phyloP scores from a whole-genome alignment of 2,329 filamentous ascomycete genomes.

The Hymenoscyphus salicellus region DNA sequence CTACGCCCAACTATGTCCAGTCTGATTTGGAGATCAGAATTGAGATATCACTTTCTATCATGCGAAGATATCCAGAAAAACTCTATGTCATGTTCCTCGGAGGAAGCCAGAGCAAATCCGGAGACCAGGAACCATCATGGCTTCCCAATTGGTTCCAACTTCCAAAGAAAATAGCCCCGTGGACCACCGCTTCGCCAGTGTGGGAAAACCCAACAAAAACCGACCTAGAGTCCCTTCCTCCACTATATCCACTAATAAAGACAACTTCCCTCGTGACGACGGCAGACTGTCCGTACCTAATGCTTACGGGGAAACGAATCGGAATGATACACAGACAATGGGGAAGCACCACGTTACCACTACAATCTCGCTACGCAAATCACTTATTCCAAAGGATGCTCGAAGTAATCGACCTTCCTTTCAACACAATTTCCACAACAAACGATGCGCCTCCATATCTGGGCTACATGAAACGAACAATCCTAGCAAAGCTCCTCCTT shows the following conservation, averaged over 20 bases:
- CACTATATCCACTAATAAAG: not conserved
- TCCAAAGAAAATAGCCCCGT: not conserved
- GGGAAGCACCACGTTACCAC: not conserved
- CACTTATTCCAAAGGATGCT: not conserved
- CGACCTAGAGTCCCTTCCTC: no score
- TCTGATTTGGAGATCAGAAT: not conserved
- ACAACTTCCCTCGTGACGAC: not conserved
- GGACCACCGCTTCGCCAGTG: not conserved
- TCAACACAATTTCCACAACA: not conserved
- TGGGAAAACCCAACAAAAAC: not conserved
- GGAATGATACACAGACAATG: not conserved
- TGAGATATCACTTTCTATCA: not conserved
- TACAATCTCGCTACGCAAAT: not conserved
- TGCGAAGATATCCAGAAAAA: not conserved
- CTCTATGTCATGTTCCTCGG: not conserved
- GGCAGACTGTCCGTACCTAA: not conserved
- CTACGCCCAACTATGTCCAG: not conserved
- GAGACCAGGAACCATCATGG: not conserved
- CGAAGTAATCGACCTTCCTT: not conserved
- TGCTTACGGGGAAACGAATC: not conserved
- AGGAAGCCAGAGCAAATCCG: not conserved
- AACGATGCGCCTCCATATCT: not conserved
- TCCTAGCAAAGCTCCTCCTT: not conserved
- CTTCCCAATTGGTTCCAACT: not conserved
- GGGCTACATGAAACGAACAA: not conserved